Evolutionary conservation across 495 filamentous ascomycete genomes (phyloP), one percentile per base, ranked within the genome.

Genomic region (Neurospora sp.): DNA sequence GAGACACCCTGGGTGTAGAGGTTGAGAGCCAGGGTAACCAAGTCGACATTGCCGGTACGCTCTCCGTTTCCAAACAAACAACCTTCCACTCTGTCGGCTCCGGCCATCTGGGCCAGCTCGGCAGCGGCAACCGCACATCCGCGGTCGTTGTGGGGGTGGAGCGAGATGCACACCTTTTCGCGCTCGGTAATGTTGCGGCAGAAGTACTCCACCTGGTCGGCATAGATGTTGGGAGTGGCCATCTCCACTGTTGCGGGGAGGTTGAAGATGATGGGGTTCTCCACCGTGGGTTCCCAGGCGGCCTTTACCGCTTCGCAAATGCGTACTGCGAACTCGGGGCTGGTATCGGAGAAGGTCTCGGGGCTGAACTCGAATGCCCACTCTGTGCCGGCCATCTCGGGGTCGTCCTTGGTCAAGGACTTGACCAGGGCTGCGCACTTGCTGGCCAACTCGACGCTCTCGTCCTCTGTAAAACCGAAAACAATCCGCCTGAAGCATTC

Each of bases 281-380:
- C 87, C 22, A 83, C 90, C 0, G 90, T 88, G 7, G 96, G 95
- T 70, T 85, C 94, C 96, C 96, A 99, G 1, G 94, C 94, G n/a
- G 85, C 90, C 86, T 98, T 98, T 73, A 98, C 95, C 37, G 94
- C 94, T 80, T 97, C 92, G 80, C 96, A 99, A 40, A 98, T 89
- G 77, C 90, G 81, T 31, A 98, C 83, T 11, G 91, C 92, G 79
- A 92, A 98, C 37, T 95, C 94, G 12, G 92, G 90, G 74, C 91
- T 88, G 16, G 92, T 92, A 80, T 98, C 96, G 6, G 93, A 97
- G 85, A 98, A 99, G 14, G 93, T 96, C 86, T 99, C 96, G 16
- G 96, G 96, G 42, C 91, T 94, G 85, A 98, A 99, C 82, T 98
- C 95, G 77, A 94, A 97, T 40, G 90, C 89, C 96, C 96, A 99